A percentile compares a stretch with the other conserved stretches of the same genome.
Conservation (phyloP, 2,329 filamentous ascomycete species). For the Endoconidiophora polonica region DNA sequence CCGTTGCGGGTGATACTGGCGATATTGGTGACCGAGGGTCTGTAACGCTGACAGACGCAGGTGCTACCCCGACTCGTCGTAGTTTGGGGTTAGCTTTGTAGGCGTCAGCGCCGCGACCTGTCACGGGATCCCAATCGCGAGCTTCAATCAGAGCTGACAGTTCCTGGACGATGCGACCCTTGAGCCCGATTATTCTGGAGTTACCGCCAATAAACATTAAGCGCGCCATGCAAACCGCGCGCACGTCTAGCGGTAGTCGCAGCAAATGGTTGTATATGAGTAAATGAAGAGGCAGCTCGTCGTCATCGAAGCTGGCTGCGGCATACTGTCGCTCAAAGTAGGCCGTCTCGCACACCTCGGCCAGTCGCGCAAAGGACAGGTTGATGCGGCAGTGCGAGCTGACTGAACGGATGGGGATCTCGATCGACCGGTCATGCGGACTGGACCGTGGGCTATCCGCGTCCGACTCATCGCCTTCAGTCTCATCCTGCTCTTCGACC, state of each 20-base stretch:
- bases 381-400: slow-evolving; percentile 37
- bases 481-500: slow-evolving; percentile 41
- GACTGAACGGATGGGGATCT: slow-evolving; percentile 31
- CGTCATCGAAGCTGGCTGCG: slow-evolving; percentile 55
- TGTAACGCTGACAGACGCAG: slow-evolving; percentile 1
- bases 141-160: slow-evolving; percentile 47
- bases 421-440: slow-evolving; percentile 16
- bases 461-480: slow-evolving; percentile 20
- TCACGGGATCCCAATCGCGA: slow-evolving; percentile 62
- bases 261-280: slow-evolving; percentile 64
- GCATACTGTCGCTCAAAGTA: slow-evolving; percentile 47
- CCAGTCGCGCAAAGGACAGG: slow-evolving; percentile 52
- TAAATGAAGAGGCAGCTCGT: slow-evolving; percentile 63
- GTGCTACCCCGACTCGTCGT: slow-evolving; percentile 16
- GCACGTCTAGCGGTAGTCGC: slow-evolving; percentile 62
- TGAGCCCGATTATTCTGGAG: slow-evolving; percentile 62
- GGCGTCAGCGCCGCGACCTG: slow-evolving; percentile 48
- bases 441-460: background rate
- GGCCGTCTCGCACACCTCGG: slow-evolving; percentile 56
- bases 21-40: slow-evolving; percentile 6
- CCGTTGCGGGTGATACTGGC: slow-evolving; percentile 15
- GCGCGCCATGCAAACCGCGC: slow-evolving; percentile 72
- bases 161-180: slow-evolving; percentile 60
- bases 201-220: slow-evolving; percentile 76
- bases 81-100: slow-evolving; percentile 30